Evolutionary conservation across 1,139 yeast species (phyloP), one percentile per base, ranked within the genome.

Genomic region (Suhomyces guaymorum): DNA sequence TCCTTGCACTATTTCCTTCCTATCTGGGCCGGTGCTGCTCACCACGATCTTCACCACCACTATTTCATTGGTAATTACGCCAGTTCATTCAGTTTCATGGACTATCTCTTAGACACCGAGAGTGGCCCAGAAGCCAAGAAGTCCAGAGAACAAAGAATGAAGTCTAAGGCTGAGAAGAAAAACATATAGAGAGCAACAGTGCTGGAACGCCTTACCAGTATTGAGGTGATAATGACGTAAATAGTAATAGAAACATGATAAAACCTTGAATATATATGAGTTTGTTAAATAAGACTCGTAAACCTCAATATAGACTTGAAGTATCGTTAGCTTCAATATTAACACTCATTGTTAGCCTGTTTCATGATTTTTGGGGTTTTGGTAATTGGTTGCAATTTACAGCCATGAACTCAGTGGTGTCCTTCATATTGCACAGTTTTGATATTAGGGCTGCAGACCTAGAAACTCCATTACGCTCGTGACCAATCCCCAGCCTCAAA

Each of bases 21-120:
- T 23, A 76, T 90, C 65, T 90, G 97, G 97, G 95, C 97, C 12
- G 97, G 97, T 41, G 97, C 97, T 14, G 97, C 87, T 53, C 97
- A 90, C 62, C 97, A 90, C 58, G 97, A 90, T 59, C 88, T 86
- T 57, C 97, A 90, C 61, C 97, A 90, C 61, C 95, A 87, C 57
- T 88, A 82, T 64, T 90, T 90, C 63, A 82, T 79, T 48, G 97
- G 97, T 39, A 88, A 89, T 65, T 90, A 88, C 60, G 94, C 97
- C 16, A 83, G 95, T 37, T 80, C 92, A 22, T 90, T 90, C 75
- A 80, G 96, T 65, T 86, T 94, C 85, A 88, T 95, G 94, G 97
- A 90, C 65, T 82, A 69, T 59, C 52, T 79, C 43, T 67, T 90
- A 51, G 81, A 81, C 49, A 90, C 97, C 17, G 96, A 90, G 60